phyloP scores from a whole-genome alignment of 768 basidiomycete species.

The Collybiopsis luxurians region DNA sequence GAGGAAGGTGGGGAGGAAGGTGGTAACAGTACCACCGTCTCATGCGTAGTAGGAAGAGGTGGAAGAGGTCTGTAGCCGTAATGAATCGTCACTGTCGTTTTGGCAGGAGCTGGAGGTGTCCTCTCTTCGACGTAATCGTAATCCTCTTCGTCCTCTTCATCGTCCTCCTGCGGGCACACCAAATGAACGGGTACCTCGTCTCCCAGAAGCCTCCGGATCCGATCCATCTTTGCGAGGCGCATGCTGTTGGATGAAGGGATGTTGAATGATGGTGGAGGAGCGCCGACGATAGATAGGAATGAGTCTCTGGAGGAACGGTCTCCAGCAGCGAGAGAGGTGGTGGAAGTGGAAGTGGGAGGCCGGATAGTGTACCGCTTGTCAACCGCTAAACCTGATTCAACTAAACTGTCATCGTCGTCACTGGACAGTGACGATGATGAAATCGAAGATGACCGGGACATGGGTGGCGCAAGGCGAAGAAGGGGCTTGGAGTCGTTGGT shows the following conservation, averaged over 20 bases:
- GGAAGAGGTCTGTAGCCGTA: conserved; percentile 5
- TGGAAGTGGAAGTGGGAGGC: no score
- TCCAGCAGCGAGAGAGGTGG: no score
- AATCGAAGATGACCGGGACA: background rate
- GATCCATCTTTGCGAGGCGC: conserved; percentile 61
- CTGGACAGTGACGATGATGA: background rate
- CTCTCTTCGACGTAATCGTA: background rate
- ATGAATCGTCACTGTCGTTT: background rate
- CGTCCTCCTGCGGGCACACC: conserved; percentile 43
- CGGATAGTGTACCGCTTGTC: conserved; percentile 1
- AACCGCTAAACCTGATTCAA: background rate
- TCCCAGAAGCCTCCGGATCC: conserved; percentile 59
- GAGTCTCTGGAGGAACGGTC: conserved; percentile 9
- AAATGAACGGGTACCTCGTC: conserved; percentile 59
- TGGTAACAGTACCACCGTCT: no score
- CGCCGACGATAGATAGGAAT: conserved; percentile 9
- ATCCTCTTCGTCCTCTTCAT: background rate
- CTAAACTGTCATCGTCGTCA: background rate
- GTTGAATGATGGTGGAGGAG: conserved; percentile 16
- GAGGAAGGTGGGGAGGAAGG: background rate
- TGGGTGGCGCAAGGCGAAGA: conserved; percentile 13
- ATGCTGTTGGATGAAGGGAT: conserved; percentile 38
- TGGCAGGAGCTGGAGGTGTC: background rate
- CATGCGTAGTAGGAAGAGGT: background rate
- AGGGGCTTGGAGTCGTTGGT: conserved; percentile 14